phyloP scores from a whole-genome alignment of 179 eudicot species.

The Spergularia azorica region DNA sequence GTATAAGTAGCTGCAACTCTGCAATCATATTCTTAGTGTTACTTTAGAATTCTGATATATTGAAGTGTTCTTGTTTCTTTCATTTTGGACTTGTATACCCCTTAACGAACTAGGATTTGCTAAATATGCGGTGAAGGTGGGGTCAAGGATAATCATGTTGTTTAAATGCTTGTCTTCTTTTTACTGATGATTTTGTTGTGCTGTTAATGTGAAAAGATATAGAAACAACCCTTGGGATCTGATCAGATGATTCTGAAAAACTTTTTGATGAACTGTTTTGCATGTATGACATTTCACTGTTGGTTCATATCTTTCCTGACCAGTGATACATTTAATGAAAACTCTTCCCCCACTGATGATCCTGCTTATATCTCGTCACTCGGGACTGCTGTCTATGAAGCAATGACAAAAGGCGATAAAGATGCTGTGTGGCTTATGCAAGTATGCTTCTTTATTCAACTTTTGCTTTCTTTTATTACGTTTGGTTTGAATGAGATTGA shows the following conservation, averaged over 20 bases:
- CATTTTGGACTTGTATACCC: neutral
- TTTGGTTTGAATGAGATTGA: conserved; percentile 1
- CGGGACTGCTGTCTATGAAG: conserved; percentile 92
- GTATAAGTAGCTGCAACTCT: conserved; percentile 8
- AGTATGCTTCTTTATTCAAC: conserved; percentile 41
- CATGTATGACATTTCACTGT: conserved; percentile 7
- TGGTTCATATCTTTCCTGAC: conserved; percentile 14
- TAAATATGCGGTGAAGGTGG: neutral
- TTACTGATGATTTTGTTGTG: neutral
- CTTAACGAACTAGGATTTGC: neutral
- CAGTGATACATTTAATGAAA: conserved; percentile 99
- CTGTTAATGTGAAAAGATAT: neutral
- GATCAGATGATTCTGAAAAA: conserved; percentile 7
- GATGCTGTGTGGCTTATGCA: conserved; percentile 99
- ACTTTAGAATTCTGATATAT: neutral
- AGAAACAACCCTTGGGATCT: conserved; percentile 8
- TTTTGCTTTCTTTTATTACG: conserved; percentile 6
- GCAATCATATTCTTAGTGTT: conserved; percentile 1
- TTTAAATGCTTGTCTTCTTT: neutral
- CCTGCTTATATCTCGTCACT: conserved; percentile 87
- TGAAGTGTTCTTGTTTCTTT: conserved; percentile 5
- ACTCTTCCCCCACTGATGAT: conserved; percentile 88
- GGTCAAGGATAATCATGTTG: neutral
- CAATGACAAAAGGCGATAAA: conserved; percentile 82
- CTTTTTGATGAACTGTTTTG: conserved; percentile 4